These are phyloP conservation scores for Fusarium devonianum DNA, from an alignment of 2,329 filamentous ascomycete genomes.

Conservation along the genomic window DNA sequence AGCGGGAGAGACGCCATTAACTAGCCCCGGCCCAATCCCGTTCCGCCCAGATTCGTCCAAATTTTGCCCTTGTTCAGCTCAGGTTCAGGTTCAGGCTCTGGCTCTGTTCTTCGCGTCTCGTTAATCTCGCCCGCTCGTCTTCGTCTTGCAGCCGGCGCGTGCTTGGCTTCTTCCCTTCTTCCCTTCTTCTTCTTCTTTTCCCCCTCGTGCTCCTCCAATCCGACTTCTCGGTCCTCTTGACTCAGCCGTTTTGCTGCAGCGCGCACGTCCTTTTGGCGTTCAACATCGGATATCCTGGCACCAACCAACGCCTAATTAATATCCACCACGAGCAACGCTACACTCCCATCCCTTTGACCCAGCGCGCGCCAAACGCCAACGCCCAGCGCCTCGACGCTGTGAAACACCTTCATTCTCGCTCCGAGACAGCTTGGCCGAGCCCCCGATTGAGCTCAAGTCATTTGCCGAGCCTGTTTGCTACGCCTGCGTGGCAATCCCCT, in stretches of 20 bases:
- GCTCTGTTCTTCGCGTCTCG: too few species aligned
- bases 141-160: too few species aligned
- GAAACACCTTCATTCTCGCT: neutral
- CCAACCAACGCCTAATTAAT: conserved; percentile 1
- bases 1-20: too few species aligned
- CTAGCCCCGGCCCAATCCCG: too few species aligned
- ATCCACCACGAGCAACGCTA: neutral
- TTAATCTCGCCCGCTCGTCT: too few species aligned
- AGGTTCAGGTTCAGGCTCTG: too few species aligned
- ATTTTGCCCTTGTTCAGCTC: too few species aligned
- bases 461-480: neutral
- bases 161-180: too few species aligned
- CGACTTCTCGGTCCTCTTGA: neutral
- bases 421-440: conserved; percentile 2
- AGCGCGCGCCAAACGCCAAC: conserved; percentile 6
- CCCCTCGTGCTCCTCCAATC: neutral
- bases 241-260: neutral
- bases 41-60: too few species aligned
- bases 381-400: conserved; percentile 1
- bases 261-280: neutral
- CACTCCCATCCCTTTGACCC: neutral
- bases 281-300: neutral
- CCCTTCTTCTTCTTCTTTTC: neutral
- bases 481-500: conserved; percentile 1
- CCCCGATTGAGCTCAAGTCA: neutral